phyloP scores from a whole-genome alignment of 2,329 filamentous ascomycete species.

The Mollisia scopiformis region DNA sequence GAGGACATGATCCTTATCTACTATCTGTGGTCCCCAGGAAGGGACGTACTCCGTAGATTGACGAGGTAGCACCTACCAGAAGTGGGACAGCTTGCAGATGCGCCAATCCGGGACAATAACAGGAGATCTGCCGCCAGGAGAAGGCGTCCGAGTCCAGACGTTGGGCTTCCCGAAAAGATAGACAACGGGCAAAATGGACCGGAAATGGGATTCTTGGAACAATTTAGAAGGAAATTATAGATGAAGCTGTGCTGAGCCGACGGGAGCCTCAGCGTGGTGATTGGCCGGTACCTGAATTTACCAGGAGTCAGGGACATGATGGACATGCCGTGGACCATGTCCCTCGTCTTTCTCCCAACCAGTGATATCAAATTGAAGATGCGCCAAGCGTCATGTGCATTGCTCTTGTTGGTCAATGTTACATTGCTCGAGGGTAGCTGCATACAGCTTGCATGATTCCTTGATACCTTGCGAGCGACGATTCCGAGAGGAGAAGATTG shows the following conservation, averaged over 20 bases:
- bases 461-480: background rate
- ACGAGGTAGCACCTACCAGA: conserved; percentile 12
- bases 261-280: background rate
- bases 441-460: background rate
- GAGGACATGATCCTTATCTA: background rate
- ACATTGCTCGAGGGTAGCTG: background rate
- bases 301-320: background rate
- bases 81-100: conserved; percentile 8
- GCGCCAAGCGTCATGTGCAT: background rate
- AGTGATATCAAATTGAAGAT: background rate
- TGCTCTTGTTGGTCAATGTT: background rate
- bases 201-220: background rate
- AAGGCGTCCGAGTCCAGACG: too few relatives aligned
- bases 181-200: background rate
- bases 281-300: conserved; percentile 3
- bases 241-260: background rate
- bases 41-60: conserved; percentile 2
- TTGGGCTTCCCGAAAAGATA: conserved; percentile 11
- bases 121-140: conserved; percentile 10
- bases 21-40: background rate
- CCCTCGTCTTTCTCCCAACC: background rate
- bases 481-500: background rate
- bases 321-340: background rate
- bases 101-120: background rate
- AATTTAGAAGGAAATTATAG: background rate